Evolutionary conservation across 352 stramenopile species (phyloP).

Genomic region (Thraustochytrium sp.): DNA sequence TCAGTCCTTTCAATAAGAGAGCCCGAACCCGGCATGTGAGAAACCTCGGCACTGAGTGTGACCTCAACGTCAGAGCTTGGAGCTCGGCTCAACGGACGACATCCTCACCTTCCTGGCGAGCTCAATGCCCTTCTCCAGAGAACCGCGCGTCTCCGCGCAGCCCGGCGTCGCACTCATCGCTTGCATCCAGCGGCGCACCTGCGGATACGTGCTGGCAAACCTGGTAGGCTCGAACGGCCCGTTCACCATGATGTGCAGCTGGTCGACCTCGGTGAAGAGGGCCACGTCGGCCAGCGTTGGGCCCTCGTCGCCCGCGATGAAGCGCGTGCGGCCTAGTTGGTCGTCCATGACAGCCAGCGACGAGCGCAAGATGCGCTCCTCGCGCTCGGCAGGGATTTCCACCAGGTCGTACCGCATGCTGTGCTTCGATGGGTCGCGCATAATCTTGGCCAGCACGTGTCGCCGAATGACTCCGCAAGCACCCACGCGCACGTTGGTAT

Average conservation of each 20-base stretch:
- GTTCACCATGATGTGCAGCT: background rate
- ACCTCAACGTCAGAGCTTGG: no score
- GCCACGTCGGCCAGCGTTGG: slow-evolving; percentile 17
- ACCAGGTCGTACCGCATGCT: background rate
- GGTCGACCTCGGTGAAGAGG: background rate
- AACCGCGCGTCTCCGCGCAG: background rate
- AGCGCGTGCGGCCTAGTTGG: background rate
- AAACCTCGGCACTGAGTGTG: no score
- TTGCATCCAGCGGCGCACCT: background rate
- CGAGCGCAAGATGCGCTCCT: background rate
- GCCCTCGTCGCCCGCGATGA: background rate
- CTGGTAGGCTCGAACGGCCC: background rate
- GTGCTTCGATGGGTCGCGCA: background rate
- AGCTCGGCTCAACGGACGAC: background rate
- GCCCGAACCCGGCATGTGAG: no score
- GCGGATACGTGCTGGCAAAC: background rate
- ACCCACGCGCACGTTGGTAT: background rate
- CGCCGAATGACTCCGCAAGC: background rate
- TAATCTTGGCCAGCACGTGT: background rate
- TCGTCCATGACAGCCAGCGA: slow-evolving; percentile 15
- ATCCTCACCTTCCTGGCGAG: background rate
- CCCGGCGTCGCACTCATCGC: background rate
- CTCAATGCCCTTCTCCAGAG: background rate
- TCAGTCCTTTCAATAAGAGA: no score
- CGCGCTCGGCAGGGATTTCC: background rate